Evolutionary conservation across 2,329 filamentous ascomycete genomes (phyloP), one percentile per base, ranked within the genome.

Genomic region (Ilyonectria destructans): DNA sequence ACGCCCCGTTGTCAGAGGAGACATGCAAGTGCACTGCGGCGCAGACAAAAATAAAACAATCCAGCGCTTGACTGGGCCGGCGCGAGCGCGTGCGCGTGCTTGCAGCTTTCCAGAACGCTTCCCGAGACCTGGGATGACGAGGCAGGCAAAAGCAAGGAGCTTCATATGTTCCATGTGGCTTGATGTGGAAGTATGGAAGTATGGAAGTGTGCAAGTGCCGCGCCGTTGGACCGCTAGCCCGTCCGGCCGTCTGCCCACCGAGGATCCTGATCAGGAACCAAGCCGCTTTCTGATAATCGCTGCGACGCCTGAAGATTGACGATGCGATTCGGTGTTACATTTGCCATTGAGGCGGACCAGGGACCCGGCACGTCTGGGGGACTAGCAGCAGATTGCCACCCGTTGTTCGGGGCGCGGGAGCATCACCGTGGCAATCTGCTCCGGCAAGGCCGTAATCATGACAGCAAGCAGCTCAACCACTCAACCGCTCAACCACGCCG

Each of bases 301-400:
- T 74, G 62, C 63, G 65, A 70, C 63, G 55, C 62, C 63, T 58
- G 71, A 40, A 73, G 70, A 75, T 76, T 71, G 56, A 70, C 69
- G 66, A 70, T 73, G 71, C 69, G 70, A 74, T 73, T 76, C 67
- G 71, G 64, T 61, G 73, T 70, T 73, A 66, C 74, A 69, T 74
- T 43, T 54, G 56, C 63, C 74, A 69, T 74, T 54, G 58, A 21
- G 51, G 40, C 51, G 29, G 62, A 49, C 60, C 62, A 62, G 71
- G 65, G 58, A 46, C 45, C 59, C 23, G 58, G 56, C 54, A n/a
- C 62, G 15, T 46, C 65, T 62, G 67, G 65, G 57, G 59, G 48
- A 29, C 19, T 23, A 58, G 58, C 35, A 35, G 51, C 29, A 37
- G 31, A 35, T 19, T 54, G 40, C 40, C 40, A n/a, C 8, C 40